phyloP scores from a whole-genome alignment of 495 filamentous ascomycete species.

The Evansstolkia leycettana region DNA sequence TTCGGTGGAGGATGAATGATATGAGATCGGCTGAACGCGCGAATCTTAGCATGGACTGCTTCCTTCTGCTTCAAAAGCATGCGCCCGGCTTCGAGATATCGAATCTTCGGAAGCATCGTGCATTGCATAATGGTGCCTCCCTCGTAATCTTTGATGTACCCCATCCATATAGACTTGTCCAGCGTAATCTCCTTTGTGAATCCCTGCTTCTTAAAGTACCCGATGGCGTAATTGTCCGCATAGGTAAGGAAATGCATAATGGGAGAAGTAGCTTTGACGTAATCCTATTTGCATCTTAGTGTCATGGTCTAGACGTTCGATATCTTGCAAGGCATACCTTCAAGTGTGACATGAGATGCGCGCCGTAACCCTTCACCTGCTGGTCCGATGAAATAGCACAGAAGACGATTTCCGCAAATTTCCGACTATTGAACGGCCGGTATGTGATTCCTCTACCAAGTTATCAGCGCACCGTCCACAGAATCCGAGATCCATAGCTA shows the following conservation, averaged over 20 bases:
- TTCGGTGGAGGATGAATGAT: constrained; percentile 75
- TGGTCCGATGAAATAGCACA: constrained; percentile 97
- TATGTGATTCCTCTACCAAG: constrained; percentile 78
- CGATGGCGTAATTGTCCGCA: constrained; percentile 97
- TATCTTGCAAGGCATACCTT: constrained; percentile 37
- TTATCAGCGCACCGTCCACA: constrained; percentile 11
- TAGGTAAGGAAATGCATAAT: constrained; percentile 99
- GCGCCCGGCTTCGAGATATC: constrained; percentile 85
- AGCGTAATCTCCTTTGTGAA: constrained; percentile 98
- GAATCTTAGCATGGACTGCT: constrained; percentile 84
- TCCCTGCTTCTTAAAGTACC: constrained; percentile 98
- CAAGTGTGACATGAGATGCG: constrained; percentile 93
- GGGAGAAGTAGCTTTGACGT: constrained; percentile 90
- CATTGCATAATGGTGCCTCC: constrained; percentile 99
- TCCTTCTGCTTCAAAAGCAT: constrained; percentile 98
- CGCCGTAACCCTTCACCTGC: constrained; percentile 97
- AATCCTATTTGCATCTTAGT: constrained; percentile 44
- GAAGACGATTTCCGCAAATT: constrained; percentile 97
- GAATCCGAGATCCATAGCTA: not conserved
- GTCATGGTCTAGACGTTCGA: not conserved
- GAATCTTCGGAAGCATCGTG: constrained; percentile 87
- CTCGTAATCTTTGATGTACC: constrained; percentile 99
- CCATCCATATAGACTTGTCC: constrained; percentile 89
- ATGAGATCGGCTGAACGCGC: constrained; percentile 79
- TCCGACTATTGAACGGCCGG: constrained; percentile 81